A percentile compares a stretch with the other conserved stretches of the same genome.
Conservation (phyloP, 257 asterid genomes). For the Nicotiana knightiana region DNA sequence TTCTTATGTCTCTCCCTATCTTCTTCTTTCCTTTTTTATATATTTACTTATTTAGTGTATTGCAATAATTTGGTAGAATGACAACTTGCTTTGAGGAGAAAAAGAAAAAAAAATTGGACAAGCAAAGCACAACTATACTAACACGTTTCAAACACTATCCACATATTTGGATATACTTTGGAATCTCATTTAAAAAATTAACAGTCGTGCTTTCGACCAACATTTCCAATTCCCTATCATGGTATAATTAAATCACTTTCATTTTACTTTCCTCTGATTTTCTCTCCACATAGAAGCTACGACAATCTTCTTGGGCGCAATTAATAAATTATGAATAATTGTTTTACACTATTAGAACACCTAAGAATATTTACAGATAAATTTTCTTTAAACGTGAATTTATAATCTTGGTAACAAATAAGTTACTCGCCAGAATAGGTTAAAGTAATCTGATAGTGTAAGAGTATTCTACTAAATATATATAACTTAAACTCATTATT, state of each 20-base stretch:
- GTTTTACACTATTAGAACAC: background rate
- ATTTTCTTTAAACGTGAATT: too few species aligned
- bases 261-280: background rate
- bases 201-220: background rate
- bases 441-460: too few species aligned
- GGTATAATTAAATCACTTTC: background rate
- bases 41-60: background rate
- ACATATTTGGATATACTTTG: background rate
- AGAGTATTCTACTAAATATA: too few species aligned
- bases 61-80: background rate
- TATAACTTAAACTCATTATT: too few species aligned
- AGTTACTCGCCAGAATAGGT: too few species aligned
- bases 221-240: background rate
- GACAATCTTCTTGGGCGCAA: background rate
- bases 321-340: too few species aligned
- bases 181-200: background rate
- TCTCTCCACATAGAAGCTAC: background rate
- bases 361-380: too few species aligned
- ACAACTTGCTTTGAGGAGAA: background rate
- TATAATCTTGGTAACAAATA: too few species aligned
- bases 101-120: background rate
- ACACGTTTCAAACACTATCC: background rate
- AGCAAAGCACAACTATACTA: background rate
- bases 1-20: background rate
- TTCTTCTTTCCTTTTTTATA: too few species aligned